Base-by-base conservation (phyloP, 2,329 filamentous ascomycete species). In the Xylariaceae sp. region DNA sequence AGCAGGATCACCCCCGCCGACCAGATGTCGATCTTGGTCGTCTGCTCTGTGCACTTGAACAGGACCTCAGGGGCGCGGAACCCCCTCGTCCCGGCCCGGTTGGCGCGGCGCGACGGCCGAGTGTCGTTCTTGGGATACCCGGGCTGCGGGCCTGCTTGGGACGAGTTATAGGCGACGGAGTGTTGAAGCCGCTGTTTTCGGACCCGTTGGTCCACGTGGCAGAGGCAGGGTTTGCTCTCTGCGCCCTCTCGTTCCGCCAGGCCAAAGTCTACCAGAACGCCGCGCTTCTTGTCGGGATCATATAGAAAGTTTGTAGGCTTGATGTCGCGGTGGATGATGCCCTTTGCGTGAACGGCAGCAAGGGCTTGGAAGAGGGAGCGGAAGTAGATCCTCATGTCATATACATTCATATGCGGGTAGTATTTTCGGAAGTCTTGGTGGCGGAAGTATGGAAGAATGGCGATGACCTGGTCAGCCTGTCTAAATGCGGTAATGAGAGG, bases 271-370 rank as follows among this genome's bases (percentile, higher is more conserved):
- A 99, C 95, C 0, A 99, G 83, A 1, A 99, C 93, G 41, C 95
- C 95, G 52, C 90, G 87, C 66, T 88, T 85, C 43, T 87, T 85
- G 10, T 85, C 78, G 0, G 91, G 90, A 62, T 96, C 91, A 75
- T 98, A 98, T 40, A 98, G 82, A 67, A 98, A 98, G 70, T 98
- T 98, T 20, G 96, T 99, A 5, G 95, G 95, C 70, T 98, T 98
- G 71, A 98, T 96, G 70, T 98, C 93, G 61, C 93, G 87, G 71
- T 99, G 95, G 19, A 99, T 83, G 57, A 99, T 98, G 41, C 85
- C 82, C 68, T 90, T 86, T 5, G 85, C 82, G 73, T 99, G 95
- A 3, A 97, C 93, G 41, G 90, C 89, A 45, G 84, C 81, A 10
- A 99, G 81, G 0, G 93, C 95, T 1, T 87, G 89, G 71, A 99